These are phyloP conservation scores for Rhodotorula paludigena DNA, from an alignment of 768 basidiomycete species.

Conservation along the genomic window DNA sequence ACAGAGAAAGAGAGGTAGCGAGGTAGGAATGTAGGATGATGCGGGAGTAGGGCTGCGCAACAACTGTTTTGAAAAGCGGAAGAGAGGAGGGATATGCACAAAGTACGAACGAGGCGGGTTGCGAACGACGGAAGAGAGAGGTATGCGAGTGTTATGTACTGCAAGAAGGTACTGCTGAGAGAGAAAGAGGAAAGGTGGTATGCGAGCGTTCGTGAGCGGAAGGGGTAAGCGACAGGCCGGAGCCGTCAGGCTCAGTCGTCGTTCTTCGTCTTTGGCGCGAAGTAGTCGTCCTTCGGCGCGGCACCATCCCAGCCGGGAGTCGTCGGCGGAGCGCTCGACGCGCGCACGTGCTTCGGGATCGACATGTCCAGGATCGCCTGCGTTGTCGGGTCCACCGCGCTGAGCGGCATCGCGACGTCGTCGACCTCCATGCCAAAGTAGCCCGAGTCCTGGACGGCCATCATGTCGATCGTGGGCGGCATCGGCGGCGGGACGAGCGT, in stretches of 20 bases:
- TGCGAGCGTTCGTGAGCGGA: not conserved
- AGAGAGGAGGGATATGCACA: no score
- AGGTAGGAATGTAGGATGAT: no score
- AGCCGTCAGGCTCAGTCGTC: no score
- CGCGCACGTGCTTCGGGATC: not conserved
- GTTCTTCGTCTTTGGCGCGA: not conserved
- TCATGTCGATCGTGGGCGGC: not conserved
- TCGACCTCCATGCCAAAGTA: not conserved
- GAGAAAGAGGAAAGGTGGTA: not conserved
- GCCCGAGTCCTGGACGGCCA: not conserved
- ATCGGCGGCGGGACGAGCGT: not conserved
- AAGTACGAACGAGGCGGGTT: no score
- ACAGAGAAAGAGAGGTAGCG: no score
- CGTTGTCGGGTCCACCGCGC: not conserved
- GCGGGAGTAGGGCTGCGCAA: no score
- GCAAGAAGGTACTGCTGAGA: not conserved
- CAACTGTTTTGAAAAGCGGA: no score
- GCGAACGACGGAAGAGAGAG: no score
- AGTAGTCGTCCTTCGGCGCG: constrained; percentile 1
- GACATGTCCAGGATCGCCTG: not conserved
- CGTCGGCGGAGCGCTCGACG: constrained; percentile 4
- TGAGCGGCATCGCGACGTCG: not conserved
- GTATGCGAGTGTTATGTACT: no score
- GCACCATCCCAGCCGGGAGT: constrained; percentile 3
- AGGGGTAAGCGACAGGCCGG: no score